Percentiles rank a stretch among this genome's conserved stretches.
Conservation (phyloP, 2,329 filamentous ascomycete species). For the Paraconiothyrium sp. region DNA sequence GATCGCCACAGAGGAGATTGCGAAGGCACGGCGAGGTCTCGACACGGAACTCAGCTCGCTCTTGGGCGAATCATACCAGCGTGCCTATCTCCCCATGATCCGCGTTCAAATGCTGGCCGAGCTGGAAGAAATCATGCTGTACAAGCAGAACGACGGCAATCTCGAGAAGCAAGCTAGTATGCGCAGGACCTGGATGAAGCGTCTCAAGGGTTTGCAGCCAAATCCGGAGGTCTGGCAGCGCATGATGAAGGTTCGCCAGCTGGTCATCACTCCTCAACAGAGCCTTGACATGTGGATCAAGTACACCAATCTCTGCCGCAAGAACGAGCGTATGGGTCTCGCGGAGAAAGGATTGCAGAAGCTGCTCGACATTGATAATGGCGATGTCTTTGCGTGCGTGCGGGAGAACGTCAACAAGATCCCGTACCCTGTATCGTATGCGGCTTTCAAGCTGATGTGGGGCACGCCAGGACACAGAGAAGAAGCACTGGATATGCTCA, state of each 20-base stretch:
- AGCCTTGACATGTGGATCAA: conserved; percentile 99
- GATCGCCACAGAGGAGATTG: conserved; percentile 87
- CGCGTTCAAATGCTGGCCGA: conserved; percentile 99
- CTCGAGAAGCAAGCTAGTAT: conserved; percentile 89
- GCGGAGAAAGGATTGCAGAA: conserved; percentile 95
- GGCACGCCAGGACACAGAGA: conserved; percentile 63
- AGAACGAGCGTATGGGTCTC: conserved; percentile 91
- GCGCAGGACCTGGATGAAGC: conserved; percentile 93
- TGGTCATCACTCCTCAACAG: conserved; percentile 90
- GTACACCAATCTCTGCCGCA: conserved; percentile 96
- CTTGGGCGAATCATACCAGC: conserved; percentile 97
- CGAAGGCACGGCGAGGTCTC: conserved; percentile 89
- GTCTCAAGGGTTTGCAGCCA: conserved; percentile 91
- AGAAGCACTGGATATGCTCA: conserved; percentile 64
- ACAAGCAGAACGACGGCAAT: conserved; percentile 87
- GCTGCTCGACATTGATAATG: conserved; percentile 67
- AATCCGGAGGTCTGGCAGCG: conserved; percentile 99
- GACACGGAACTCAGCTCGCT: conserved; percentile 96
- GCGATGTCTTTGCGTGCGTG: conserved; percentile 45
- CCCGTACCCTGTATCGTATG: conserved; percentile 87
- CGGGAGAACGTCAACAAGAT: conserved; percentile 55
- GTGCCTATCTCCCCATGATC: conserved; percentile 97
- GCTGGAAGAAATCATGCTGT: conserved; percentile 95
- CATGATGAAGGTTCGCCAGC: conserved; percentile 91
- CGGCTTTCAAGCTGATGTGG: conserved; percentile 98